Conservation (phyloP, 2,329 filamentous ascomycete genomes). For the Cytospora piceicola region DNA sequence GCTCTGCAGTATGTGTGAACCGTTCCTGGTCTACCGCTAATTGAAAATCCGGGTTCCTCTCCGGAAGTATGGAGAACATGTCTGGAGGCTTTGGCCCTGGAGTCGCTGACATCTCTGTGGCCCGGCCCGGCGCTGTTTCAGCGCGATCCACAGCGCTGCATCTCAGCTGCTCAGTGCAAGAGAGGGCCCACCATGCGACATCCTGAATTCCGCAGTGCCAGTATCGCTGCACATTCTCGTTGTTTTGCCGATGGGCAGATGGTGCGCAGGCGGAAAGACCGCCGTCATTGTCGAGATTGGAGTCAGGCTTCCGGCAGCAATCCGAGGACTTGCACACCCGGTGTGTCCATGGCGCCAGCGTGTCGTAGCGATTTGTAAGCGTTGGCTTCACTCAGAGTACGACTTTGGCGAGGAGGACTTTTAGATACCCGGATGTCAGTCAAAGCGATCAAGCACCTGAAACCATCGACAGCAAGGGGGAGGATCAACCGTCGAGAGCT, state of each 20-base stretch:
- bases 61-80: constrained; percentile 32
- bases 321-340: constrained; percentile 31
- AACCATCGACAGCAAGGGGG: constrained; percentile 3
- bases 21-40: constrained; percentile 32
- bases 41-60: constrained; percentile 33
- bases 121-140: constrained; percentile 36
- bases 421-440: constrained; percentile 5
- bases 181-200: constrained; percentile 43
- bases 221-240: no score
- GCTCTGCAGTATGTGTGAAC: constrained; percentile 29
- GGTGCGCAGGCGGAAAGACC: constrained; percentile 39
- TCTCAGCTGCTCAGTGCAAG: constrained; percentile 34
- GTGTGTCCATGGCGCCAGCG: neutral
- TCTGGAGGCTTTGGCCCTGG: constrained; percentile 35
- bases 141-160: constrained; percentile 36
- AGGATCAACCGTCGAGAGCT: constrained; percentile 11
- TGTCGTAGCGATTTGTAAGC: neutral
- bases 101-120: constrained; percentile 40
- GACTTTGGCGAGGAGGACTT: constrained; percentile 7
- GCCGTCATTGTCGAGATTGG: constrained; percentile 41
- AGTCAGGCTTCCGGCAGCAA: constrained; percentile 37
- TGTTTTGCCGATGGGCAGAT: constrained; percentile 4
- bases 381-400: neutral
- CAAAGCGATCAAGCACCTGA: constrained; percentile 19
- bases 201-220: constrained; percentile 37